Evolutionary conservation across 2,329 filamentous ascomycete genomes (phyloP).

Genomic region (Epichloe elymi): DNA sequence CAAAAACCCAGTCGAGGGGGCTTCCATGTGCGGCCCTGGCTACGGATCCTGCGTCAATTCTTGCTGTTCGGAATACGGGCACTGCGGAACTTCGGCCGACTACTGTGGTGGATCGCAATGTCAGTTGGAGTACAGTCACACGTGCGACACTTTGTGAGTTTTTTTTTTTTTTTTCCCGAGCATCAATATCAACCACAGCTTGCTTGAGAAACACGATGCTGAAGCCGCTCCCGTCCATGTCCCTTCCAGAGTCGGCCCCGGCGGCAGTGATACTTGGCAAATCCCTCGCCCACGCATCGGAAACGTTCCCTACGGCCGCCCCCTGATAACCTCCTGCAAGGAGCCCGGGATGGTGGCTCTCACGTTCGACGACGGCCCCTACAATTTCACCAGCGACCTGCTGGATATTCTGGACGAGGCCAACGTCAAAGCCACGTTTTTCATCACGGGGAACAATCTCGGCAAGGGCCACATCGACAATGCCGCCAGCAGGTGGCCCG

Average conservation of each 20-base stretch:
- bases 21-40: constrained; percentile 19
- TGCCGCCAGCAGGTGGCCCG: constrained; percentile 18
- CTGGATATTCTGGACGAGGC: constrained; percentile 23
- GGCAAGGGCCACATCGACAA: constrained; percentile 29
- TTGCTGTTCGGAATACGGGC: constrained; percentile 25
- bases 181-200: too few relatives aligned
- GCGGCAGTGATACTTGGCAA: constrained; percentile 18
- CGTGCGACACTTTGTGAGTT: constrained; percentile 29
- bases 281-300: constrained; percentile 20
- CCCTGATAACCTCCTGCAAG: constrained; percentile 21
- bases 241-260: constrained; percentile 8
- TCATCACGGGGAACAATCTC: constrained; percentile 28
- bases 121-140: constrained; percentile 26
- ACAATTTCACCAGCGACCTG: constrained; percentile 25
- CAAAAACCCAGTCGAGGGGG: neutral
- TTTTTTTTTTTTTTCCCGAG: too few relatives aligned
- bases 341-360: constrained; percentile 26
- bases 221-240: too few relatives aligned
- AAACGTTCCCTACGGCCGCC: constrained; percentile 21
- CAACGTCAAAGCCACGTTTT: constrained; percentile 26
- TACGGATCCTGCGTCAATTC: constrained; percentile 21
- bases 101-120: constrained; percentile 26
- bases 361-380: constrained; percentile 35
- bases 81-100: constrained; percentile 22
- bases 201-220: too few relatives aligned